These are phyloP conservation scores for Tuber aestivum DNA, from an alignment of 495 filamentous ascomycete genomes.

Conservation along the genomic window DNA sequence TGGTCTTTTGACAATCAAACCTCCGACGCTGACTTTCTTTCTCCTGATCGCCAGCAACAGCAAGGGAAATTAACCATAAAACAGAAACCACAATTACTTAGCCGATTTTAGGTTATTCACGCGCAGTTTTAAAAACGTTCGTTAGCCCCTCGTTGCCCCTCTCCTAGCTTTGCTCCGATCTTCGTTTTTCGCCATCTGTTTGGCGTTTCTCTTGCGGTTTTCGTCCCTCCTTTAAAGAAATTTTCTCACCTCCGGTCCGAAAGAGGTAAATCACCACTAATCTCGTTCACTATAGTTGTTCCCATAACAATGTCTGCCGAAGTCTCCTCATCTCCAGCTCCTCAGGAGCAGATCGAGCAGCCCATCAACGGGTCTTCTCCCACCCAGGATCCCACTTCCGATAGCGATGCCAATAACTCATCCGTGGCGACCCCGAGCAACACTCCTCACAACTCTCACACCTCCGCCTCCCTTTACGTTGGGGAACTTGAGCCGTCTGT, in stretches of 20 bases:
- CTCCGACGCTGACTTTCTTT: constrained; percentile 15
- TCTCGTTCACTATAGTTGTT: constrained; percentile 11
- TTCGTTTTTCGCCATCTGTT: constrained; percentile 15
- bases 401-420: constrained; percentile 54
- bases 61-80: constrained; percentile 13
- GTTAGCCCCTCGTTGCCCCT: constrained; percentile 6
- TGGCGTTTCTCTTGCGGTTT: constrained; percentile 14
- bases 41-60: constrained; percentile 16
- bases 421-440: constrained; percentile 61
- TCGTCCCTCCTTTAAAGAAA: constrained; percentile 18
- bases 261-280: background rate
- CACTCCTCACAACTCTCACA: constrained; percentile 66
- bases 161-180: background rate
- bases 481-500: constrained; percentile 96
- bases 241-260: constrained; percentile 18
- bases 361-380: constrained; percentile 46
- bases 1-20: constrained; percentile 6
- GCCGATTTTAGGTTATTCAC: constrained; percentile 21
- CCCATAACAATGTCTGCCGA: constrained; percentile 56
- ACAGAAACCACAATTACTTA: constrained; percentile 21
- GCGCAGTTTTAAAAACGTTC: constrained; percentile 22
- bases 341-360: constrained; percentile 62
- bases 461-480: constrained; percentile 96
- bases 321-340: constrained; percentile 54
- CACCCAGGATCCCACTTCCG: constrained; percentile 52